Base-by-base conservation (phyloP, 331 rosid genomes). In the Rhamnella rubrinervis region DNA sequence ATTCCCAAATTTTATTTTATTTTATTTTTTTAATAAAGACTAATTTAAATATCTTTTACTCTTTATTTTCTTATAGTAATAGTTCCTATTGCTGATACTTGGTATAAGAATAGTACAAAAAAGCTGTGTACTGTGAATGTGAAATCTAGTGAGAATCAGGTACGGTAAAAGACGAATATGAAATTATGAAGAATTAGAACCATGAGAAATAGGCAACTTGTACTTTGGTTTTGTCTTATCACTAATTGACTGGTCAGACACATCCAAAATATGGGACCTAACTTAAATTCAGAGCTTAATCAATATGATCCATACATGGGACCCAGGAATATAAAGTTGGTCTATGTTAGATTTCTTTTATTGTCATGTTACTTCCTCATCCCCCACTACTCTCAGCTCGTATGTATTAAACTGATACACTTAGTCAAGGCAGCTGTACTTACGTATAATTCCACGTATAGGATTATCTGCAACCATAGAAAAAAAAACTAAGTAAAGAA, bases 361-460 rank as follows among this genome's bases (percentile, higher is more conserved):
- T 63, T 66, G 23, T 17, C 50, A 21, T 38, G 0, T 4, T n/a
- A 0, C 13, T 31, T 49, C 16, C 5, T 37, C n/a, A 16, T 59
- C 72, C 31, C 18, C 49, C 35, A 31, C 35, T 4, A 31, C 5
- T 31, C 5, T 31, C 35, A 31, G 35, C 4, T 25, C 21, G n/a
- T 59, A 58, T 41, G 40, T 62, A 41, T 31, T 10, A 56, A 65
- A 67, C 62, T 64, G 31, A 74, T 71, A 67, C 64, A 62, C 73
- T 63, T 55, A 65, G 40, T 8, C 66, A 63, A 68, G 68, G 56
- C 8, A 74, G 55, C 13, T 57, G 80, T 68, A 91, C 98, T 93
- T 87, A 93, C 98, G 82, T 91, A 93, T 81, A 93, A 81, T 67
- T 93, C 98, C 84, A 80, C 91, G 78, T 93, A 93, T 51, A 93